phyloP scores from a whole-genome alignment of 495 filamentous ascomycete species.

The Aspergillus nanangensis region DNA sequence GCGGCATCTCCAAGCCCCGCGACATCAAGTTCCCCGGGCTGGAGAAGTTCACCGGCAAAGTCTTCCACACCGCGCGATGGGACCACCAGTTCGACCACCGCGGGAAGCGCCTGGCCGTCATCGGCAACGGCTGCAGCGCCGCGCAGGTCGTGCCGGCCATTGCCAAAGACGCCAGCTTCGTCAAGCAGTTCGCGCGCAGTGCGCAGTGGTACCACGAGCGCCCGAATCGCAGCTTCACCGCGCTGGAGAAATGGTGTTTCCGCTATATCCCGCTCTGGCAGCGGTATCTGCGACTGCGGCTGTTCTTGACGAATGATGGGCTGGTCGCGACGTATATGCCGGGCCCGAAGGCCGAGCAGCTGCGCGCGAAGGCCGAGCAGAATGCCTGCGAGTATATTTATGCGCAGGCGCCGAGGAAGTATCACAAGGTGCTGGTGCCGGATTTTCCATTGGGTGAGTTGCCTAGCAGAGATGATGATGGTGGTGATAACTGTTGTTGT shows the following conservation, averaged over 20 bases:
- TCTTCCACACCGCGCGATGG: conserved; percentile 49
- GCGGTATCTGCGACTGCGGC: not conserved
- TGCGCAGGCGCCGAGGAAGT: conserved; percentile 44
- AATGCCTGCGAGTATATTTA: conserved; percentile 22
- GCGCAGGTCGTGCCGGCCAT: conserved; percentile 32
- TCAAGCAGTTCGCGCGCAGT: conserved; percentile 51
- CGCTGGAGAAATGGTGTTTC: conserved; percentile 27
- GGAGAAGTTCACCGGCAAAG: conserved; percentile 36
- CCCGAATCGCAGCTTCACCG: conserved; percentile 25
- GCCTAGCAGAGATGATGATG: too few relatives aligned
- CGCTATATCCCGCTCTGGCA: conserved; percentile 25
- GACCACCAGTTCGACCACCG: conserved; percentile 24
- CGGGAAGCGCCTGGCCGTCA: conserved; percentile 42
- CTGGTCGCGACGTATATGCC: not conserved
- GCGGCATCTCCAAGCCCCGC: conserved; percentile 41
- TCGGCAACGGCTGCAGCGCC: conserved; percentile 48
- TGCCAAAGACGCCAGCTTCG: conserved; percentile 36
- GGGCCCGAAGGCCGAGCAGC: not conserved
- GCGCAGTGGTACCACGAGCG: conserved; percentile 41
- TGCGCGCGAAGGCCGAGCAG: not conserved
- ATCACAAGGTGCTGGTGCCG: conserved; percentile 52
- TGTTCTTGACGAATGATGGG: not conserved
- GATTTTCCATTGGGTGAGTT: conserved; percentile 42
- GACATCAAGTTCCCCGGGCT: conserved; percentile 28
- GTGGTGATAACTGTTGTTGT: too few relatives aligned